Conservation (phyloP, 2,329 filamentous ascomycete genomes). For the Monilinia fructigena region DNA sequence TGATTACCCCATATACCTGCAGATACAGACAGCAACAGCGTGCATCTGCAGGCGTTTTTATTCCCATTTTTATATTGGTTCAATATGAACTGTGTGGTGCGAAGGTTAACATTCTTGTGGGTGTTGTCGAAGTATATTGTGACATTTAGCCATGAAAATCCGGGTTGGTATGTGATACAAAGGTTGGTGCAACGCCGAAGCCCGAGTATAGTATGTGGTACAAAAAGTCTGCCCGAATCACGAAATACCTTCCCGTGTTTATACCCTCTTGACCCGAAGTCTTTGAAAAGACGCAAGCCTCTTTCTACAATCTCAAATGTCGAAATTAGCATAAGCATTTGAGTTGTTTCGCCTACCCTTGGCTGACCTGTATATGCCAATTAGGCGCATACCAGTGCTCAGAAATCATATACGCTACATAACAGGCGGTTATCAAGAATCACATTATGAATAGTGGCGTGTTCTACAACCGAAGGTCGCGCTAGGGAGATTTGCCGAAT, state of each 20-base stretch:
- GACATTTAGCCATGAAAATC: not conserved
- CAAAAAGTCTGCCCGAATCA: not conserved
- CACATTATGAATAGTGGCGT: not conserved
- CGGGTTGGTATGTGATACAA: not conserved
- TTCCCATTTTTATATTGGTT: constrained; percentile 7
- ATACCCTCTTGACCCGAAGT: not conserved
- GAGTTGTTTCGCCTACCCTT: not conserved
- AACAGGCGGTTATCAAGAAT: not conserved
- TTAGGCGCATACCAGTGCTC: not conserved
- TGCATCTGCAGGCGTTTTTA: not conserved
- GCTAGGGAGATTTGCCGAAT: not conserved
- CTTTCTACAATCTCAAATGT: not conserved
- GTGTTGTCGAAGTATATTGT: not conserved
- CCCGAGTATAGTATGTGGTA: not conserved
- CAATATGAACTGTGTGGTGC: not conserved
- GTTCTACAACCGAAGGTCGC: not conserved
- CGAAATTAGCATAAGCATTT: not conserved
- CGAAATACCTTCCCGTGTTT: not conserved
- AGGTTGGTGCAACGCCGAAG: not conserved
- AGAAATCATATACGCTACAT: not conserved
- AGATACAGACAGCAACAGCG: not conserved
- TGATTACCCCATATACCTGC: not conserved
- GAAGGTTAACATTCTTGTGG: not conserved
- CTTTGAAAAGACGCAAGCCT: not conserved
- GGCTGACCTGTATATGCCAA: not conserved